A percentile compares a stretch with the other conserved stretches of the same genome.
Conservation (phyloP, 164 flowering plant species). For the Vitis rupestris region DNA sequence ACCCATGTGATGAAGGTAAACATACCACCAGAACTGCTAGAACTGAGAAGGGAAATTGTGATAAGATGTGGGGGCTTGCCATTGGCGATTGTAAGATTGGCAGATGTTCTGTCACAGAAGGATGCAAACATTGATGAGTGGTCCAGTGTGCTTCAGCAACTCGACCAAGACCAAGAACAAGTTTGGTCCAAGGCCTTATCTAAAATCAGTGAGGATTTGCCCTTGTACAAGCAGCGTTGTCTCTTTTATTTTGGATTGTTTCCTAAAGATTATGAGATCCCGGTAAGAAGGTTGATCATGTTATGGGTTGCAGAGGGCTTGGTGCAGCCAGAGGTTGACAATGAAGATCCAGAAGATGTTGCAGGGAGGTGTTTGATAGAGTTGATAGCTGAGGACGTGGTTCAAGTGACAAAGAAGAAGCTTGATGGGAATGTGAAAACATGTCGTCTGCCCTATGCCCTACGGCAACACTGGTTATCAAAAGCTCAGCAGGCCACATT, state of each 20-base stretch:
- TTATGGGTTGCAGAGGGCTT: slow-evolving; percentile 30
- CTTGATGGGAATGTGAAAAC: slow-evolving; percentile 26
- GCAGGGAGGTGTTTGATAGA: slow-evolving; percentile 20
- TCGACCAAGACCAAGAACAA: neutral
- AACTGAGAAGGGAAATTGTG: neutral
- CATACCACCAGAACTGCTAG: neutral
- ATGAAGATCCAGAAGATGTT: slow-evolving; percentile 13
- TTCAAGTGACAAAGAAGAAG: slow-evolving; percentile 18
- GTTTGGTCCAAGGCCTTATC: neutral
- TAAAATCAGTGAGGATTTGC: neutral
- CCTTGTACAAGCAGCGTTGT: neutral
- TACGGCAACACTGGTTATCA: slow-evolving; percentile 11
- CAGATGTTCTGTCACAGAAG: neutral
- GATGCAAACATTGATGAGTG: neutral
- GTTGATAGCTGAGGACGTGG: slow-evolving; percentile 18
- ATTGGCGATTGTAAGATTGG: neutral
- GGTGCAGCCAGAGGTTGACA: neutral
- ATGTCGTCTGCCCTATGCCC: slow-evolving; percentile 18
- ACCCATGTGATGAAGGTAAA: neutral
- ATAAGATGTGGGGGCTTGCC: neutral
- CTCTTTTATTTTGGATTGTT: neutral
- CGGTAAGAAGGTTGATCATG: slow-evolving; percentile 3
- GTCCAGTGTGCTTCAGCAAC: neutral
- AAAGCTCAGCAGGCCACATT: neutral
- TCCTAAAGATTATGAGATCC: slow-evolving; percentile 1